Percentiles rank a stretch among this genome's conserved stretches.
Conservation (phyloP, 768 basidiomycete genomes). For the Boletellus ananas region DNA sequence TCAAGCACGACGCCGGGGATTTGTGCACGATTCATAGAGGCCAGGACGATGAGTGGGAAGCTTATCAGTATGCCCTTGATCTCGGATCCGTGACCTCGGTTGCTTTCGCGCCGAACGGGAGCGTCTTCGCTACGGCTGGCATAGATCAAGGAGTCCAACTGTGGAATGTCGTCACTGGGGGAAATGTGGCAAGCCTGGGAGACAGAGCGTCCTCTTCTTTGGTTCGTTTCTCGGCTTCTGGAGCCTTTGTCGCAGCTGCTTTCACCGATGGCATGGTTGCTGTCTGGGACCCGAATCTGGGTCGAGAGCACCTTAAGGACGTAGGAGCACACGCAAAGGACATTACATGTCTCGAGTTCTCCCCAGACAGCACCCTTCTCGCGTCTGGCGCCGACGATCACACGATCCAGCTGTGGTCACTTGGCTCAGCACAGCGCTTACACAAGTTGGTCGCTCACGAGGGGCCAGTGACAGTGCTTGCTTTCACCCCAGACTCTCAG, state of each 20-base stretch:
- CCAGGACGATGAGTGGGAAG: not conserved
- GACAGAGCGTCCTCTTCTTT: constrained; percentile 5
- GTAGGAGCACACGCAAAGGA: constrained; percentile 7
- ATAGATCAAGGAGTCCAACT: constrained; percentile 17
- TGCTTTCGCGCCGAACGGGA: constrained; percentile 10
- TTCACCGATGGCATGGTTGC: constrained; percentile 15
- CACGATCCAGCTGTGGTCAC: constrained; percentile 22
- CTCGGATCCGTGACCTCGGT: constrained; percentile 12
- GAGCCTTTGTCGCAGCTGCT: constrained; percentile 16
- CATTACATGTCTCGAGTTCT: constrained; percentile 21
- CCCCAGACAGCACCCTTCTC: constrained; percentile 7
- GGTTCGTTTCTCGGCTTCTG: constrained; percentile 20
- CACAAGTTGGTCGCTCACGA: constrained; percentile 12
- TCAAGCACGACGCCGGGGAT: constrained; percentile 5
- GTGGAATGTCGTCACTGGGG: constrained; percentile 19
- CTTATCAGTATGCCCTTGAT: not conserved
- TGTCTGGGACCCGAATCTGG: constrained; percentile 20
- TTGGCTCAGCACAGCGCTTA: constrained; percentile 8
- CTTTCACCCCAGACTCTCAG: constrained; percentile 19
- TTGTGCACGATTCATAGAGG: not conserved
- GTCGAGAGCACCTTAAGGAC: constrained; percentile 16
- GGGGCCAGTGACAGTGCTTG: constrained; percentile 14
- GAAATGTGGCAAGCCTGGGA: constrained; percentile 19
- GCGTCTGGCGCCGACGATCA: constrained; percentile 19
- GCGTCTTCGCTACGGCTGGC: constrained; percentile 16